Evolutionary conservation across 1,139 yeast species (phyloP).

Genomic region (Zygosaccharomyces pseudobailii): DNA sequence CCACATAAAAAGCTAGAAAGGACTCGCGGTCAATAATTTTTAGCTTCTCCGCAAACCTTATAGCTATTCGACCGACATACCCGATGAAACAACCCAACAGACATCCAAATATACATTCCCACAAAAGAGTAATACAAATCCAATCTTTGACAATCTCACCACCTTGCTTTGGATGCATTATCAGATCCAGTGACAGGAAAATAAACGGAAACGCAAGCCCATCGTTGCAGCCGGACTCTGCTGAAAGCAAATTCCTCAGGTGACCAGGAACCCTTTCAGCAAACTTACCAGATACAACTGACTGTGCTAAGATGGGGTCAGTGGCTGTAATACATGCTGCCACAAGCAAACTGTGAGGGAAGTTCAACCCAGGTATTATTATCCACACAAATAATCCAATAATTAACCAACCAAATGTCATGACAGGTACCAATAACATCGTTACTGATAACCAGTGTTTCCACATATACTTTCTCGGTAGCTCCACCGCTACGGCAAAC

Average conservation of each 20-base stretch:
- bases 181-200: slow-evolving; percentile 63
- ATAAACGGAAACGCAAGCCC: slow-evolving; percentile 98
- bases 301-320: slow-evolving; percentile 96
- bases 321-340: slow-evolving; percentile 97
- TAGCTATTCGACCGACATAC: slow-evolving; percentile 54
- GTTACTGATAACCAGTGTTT: slow-evolving; percentile 85
- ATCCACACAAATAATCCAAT: slow-evolving; percentile 84
- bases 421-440: slow-evolving; percentile 77
- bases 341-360: slow-evolving; percentile 71
- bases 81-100: slow-evolving; percentile 75
- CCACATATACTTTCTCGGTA: slow-evolving; percentile 89
- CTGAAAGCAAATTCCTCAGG: slow-evolving; percentile 78
- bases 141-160: slow-evolving; percentile 76
- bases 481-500: slow-evolving; percentile 95
- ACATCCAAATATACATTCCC: slow-evolving; percentile 86
- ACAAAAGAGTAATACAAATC: slow-evolving; percentile 73
- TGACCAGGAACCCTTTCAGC: slow-evolving; percentile 98
- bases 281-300: slow-evolving; percentile 97
- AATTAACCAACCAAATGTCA: slow-evolving; percentile 91
- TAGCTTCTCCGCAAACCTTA: slow-evolving; percentile 70
- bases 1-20: slow-evolving; percentile 83
- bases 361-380: slow-evolving; percentile 75
- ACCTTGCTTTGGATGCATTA: slow-evolving; percentile 59
- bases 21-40: slow-evolving; percentile 89
- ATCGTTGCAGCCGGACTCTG: slow-evolving; percentile 96